Percentiles rank a stretch among this genome's conserved stretches.
Conservation (phyloP, 2,329 filamentous ascomycete species). For the Teratosphaeria pseudoeucalypti region DNA sequence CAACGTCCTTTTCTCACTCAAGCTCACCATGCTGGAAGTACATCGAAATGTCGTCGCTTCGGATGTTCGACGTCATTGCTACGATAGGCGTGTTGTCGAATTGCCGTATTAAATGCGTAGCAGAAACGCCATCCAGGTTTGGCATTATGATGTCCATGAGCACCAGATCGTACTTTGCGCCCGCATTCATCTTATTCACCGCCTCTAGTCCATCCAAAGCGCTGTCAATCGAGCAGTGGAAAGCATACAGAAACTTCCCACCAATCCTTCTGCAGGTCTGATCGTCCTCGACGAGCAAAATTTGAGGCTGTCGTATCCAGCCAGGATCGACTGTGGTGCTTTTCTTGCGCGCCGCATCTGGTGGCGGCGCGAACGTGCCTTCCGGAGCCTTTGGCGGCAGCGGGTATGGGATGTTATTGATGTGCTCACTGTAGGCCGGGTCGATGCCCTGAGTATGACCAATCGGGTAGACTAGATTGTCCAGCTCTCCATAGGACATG, state of each 20-base stretch:
- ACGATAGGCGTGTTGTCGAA: slow-evolving; percentile 81
- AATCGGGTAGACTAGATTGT: slow-evolving; percentile 77
- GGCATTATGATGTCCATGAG: slow-evolving; percentile 78
- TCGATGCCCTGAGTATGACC: slow-evolving; percentile 87
- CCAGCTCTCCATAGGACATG: slow-evolving; percentile 49
- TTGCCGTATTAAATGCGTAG: slow-evolving; percentile 84
- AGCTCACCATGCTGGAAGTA: slow-evolving; percentile 88
- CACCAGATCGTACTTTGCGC: slow-evolving; percentile 52
- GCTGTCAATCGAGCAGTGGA: slow-evolving; percentile 53
- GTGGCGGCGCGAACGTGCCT: slow-evolving; percentile 27
- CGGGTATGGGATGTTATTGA: slow-evolving; percentile 85
- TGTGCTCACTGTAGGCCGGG: slow-evolving; percentile 86
- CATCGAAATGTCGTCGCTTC: slow-evolving; percentile 90
- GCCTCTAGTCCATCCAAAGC: slow-evolving; percentile 79
- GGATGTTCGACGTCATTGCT: slow-evolving; percentile 97
- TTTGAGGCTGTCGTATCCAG: slow-evolving; percentile 60
- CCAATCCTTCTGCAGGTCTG: slow-evolving; percentile 57
- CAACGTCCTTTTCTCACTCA: neutral
- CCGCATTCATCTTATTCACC: slow-evolving; percentile 68
- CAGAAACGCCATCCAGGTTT: slow-evolving; percentile 85
- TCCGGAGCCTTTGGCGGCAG: slow-evolving; percentile 57
- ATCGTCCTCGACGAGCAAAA: slow-evolving; percentile 81
- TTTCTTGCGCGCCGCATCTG: slow-evolving; percentile 49
- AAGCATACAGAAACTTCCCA: slow-evolving; percentile 56
- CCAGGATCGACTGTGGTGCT: slow-evolving; percentile 51